Evolutionary conservation across 768 basidiomycete species (phyloP), one percentile per base, ranked within the genome.

Genomic region (Mycena crocata): DNA sequence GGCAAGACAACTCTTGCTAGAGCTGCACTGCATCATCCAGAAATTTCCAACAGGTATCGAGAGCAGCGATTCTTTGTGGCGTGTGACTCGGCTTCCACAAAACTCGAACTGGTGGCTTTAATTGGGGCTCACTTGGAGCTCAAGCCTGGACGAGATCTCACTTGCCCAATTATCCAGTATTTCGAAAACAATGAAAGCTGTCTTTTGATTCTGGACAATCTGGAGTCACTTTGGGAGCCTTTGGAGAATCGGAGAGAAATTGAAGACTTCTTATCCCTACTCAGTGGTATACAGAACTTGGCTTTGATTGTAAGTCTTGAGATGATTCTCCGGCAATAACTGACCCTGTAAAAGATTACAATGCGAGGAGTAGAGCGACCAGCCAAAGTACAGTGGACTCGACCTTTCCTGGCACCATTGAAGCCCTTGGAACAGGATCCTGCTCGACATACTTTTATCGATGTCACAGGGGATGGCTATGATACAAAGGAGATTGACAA

Each of bases 341-440:
- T 52, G 14, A 37, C 2, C 24, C 30, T 10, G 37, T 35, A 6
- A 23, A 12, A 52, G 51, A 52, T 51, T 14, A 51, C 49, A 21
- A 51, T 51, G 49, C 49, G 49, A 31, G 49, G 49, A 34, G 49
- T 21, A 34, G 49, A 51, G 15, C 30, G 31, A 8, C 49, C 49
- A 34, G 32, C 49, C 8, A n/a, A 34, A 17, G 49, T 51, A 12
- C 17, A 9, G 3, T 51, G 31, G 49, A 34, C 49, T 21, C 60
- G 24, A 7, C 60, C 60, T 6, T 62, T 62, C 26, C 40, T 62
- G 28, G 24, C 7, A 28, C 60, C 60, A 19, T 42, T 62, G 26
- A 28, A 54, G 21, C 35, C 60, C 2, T 19, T 62, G 37, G 5
- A 3, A n/a, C 24, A 10, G 2, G 60, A 62, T 17, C 50, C 60